Evolutionary conservation across 2,329 filamentous ascomycete genomes (phyloP).

Genomic region (Setomelanomma holmii): DNA sequence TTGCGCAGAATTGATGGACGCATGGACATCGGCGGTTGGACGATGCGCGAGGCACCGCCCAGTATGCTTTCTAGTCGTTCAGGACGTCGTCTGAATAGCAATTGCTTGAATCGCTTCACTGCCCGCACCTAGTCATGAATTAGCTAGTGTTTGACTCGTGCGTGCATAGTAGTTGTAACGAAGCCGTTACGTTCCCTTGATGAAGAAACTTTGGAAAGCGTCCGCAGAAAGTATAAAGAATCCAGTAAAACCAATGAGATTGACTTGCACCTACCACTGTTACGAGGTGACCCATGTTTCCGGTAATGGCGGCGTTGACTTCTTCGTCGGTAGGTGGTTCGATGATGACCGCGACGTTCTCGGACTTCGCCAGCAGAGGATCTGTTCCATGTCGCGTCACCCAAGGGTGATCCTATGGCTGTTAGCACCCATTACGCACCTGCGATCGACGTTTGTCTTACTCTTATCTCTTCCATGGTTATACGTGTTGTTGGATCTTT

Average conservation of each 20-base stretch:
- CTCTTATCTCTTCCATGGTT: slow-evolving; percentile 79
- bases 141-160: neutral
- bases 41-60: slow-evolving; percentile 64
- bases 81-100: slow-evolving; percentile 67
- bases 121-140: slow-evolving; percentile 74
- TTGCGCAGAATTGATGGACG: slow-evolving; percentile 50
- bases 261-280: slow-evolving; percentile 68
- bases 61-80: slow-evolving; percentile 65
- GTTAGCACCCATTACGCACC: slow-evolving; percentile 14
- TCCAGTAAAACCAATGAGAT: neutral
- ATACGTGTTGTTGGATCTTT: slow-evolving; percentile 87
- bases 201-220: no score
- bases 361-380: slow-evolving; percentile 77
- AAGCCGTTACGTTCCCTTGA: no score
- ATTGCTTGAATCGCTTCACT: slow-evolving; percentile 83
- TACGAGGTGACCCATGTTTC: slow-evolving; percentile 84
- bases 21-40: slow-evolving; percentile 64
- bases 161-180: no score
- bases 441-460: slow-evolving; percentile 54
- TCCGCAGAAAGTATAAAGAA: no score
- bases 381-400: slow-evolving; percentile 83
- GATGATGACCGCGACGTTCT: slow-evolving; percentile 83
- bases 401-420: slow-evolving; percentile 84
- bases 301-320: slow-evolving; percentile 87
- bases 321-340: slow-evolving; percentile 89